phyloP scores from a whole-genome alignment of 2,329 filamentous ascomycete genomes.

The Rugonectria rugulosa region DNA sequence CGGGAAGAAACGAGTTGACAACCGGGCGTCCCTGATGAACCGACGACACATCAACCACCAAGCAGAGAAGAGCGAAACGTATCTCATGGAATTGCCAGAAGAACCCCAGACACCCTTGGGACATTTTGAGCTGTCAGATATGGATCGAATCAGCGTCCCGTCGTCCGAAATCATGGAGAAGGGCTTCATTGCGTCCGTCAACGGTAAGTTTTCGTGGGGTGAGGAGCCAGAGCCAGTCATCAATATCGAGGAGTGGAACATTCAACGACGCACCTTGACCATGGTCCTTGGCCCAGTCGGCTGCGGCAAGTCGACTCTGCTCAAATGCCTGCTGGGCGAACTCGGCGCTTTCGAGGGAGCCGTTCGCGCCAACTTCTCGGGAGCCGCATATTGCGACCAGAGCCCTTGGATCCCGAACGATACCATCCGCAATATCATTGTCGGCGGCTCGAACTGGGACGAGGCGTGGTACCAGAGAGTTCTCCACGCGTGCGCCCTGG shows the following conservation, averaged over 20 bases:
- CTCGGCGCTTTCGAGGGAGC: conserved; percentile 35
- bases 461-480: conserved; percentile 41
- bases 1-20: conserved; percentile 27
- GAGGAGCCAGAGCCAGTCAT: conserved; percentile 1
- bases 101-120: background rate
- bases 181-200: conserved; percentile 2
- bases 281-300: conserved; percentile 52
- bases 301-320: conserved; percentile 52
- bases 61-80: conserved; percentile 1
- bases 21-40: conserved; percentile 10
- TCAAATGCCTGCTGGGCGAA: conserved; percentile 50
- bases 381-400: conserved; percentile 53
- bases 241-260: conserved; percentile 15
- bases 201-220: conserved; percentile 8
- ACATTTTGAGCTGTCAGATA: conserved; percentile 6
- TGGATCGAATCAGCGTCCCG: background rate
- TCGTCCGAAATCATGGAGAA: background rate
- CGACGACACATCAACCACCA: background rate
- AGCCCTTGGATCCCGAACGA: conserved; percentile 53
- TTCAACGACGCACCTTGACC: conserved; percentile 34
- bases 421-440: conserved; percentile 49
- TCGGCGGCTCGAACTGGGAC: conserved; percentile 41
- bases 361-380: conserved; percentile 33
- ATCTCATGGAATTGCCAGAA: background rate
- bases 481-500: conserved; percentile 44